Percentiles rank a stretch among this genome's conserved stretches.
phyloP scores from a whole-genome alignment of 345 rosid species.

The Alliaria petiolata region DNA sequence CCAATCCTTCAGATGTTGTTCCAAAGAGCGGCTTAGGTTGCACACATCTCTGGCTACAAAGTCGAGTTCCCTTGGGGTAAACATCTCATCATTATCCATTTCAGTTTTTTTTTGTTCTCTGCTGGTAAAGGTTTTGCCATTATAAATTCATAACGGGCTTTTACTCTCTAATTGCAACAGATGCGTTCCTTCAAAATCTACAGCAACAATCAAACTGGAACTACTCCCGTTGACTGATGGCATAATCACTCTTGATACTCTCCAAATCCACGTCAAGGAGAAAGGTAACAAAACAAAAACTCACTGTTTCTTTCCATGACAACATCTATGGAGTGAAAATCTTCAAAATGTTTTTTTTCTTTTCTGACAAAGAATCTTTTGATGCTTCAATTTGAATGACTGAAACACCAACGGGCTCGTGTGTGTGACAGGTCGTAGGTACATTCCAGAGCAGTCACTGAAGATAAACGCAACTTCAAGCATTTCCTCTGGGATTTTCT shows the following conservation, averaged over 20 bases:
- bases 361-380: no score
- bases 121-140: conserved; percentile 3
- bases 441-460: conserved; percentile 81
- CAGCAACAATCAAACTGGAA: conserved; percentile 85
- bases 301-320: background rate
- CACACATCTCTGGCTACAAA: conserved; percentile 95
- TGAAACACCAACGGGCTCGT: conserved; percentile 1
- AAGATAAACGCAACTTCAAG: conserved; percentile 93
- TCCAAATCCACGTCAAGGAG: conserved; percentile 85
- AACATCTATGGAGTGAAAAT: no score
- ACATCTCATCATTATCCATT: background rate
- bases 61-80: conserved; percentile 98
- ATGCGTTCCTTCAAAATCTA: conserved; percentile 84
- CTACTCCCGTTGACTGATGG: conserved; percentile 98
- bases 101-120: background rate
- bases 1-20: conserved; percentile 58
- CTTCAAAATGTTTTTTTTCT: no score
- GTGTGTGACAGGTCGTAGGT: conserved; percentile 66
- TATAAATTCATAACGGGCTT: background rate
- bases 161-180: conserved; percentile 45
- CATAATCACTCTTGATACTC: conserved; percentile 80
- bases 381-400: background rate
- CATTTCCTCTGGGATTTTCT: conserved; percentile 65
- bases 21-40: conserved; percentile 68
- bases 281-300: conserved; percentile 59